Evolutionary conservation across 75 land plant species (phyloP).

Genomic region (Cunninghamia lanceolata): DNA sequence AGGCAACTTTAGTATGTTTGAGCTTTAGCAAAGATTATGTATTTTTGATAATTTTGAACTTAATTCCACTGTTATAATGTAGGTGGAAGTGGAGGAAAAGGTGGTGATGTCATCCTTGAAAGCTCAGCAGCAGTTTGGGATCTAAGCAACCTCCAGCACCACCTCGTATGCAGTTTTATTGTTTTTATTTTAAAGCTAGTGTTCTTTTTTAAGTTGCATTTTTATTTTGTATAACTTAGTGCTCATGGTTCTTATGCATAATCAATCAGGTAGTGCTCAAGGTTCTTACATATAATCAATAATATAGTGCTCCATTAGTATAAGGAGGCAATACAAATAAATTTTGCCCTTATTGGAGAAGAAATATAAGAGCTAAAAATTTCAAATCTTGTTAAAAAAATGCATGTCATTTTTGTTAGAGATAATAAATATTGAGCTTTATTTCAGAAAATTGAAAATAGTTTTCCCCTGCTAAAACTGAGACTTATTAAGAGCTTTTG

Average conservation of each 20-base stretch:
- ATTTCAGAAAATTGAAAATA: not conserved
- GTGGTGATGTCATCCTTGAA: constrained; percentile 91
- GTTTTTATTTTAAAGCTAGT: not conserved
- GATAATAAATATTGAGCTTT: not conserved
- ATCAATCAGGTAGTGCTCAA: too few species aligned
- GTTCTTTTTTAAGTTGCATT: not conserved
- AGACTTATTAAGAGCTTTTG: not conserved
- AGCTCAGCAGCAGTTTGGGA: constrained; percentile 85
- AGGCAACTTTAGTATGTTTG: not conserved
- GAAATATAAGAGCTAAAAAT: not conserved
- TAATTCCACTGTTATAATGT: constrained; percentile 2
- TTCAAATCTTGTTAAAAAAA: not conserved
- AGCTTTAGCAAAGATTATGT: not conserved
- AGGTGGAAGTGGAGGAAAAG: constrained; percentile 99
- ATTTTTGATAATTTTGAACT: not conserved
- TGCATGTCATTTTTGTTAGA: not conserved
- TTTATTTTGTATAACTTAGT: not conserved
- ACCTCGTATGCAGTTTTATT: constrained; percentile 44
- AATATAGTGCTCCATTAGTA: not conserved
- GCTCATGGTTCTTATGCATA: not conserved
- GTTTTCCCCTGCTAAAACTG: not conserved
- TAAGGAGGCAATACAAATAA: not conserved
- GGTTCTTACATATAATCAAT: not conserved
- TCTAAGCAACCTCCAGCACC: constrained; percentile 84
- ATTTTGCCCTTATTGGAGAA: not conserved